Base-by-base conservation (phyloP, 495 filamentous ascomycete genomes). In the Pyronema domesticum region DNA sequence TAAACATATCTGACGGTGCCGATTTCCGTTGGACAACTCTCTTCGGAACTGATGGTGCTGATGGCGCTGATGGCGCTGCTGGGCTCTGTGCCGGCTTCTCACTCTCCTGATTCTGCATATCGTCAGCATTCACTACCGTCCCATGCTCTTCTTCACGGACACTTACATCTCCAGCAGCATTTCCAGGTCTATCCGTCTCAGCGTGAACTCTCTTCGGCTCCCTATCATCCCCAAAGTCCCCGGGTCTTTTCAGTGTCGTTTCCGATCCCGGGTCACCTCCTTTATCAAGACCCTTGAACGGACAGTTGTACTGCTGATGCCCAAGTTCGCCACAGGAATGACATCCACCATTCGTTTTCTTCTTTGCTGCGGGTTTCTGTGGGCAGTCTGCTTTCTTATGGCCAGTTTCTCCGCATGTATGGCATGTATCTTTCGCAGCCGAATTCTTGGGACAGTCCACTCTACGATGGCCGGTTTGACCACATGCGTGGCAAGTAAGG, bases 1-100 rank as follows among this genome's bases (percentile, higher is more conserved):
- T 55, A 42, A 57, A 57, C 13, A 53, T 34, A 46, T 53, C 55
- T 7, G 55, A 43, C 3, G 55, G 15, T 23, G 15, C 30, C 6
- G 50, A 39, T 30, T 23, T 57, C 37, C 55, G n/a, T 14, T 46
- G 52, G 18, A 50, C 13, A 13, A 50, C 51, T 47, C 44, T 43
- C 37, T 57, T 57, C 17, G 34, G 51, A 33, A 52, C 3, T 36
- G 49, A 14, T 7, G 51, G 37, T 30, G 35, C 7, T 15, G 34
- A 35, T 6, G 14, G 37, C 35, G 35, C 7, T 15, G 34, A 35
- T 6, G 14, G 37, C 35, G 53, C 30, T 14, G 35, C 15, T 17
- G 53, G 42, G 18, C 33, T 51, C 42, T 54, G 55, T 17, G 6
- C 43, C 36, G 7, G 14, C 18, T 17, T 11, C 23, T 30, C 23